Base-by-base conservation (phyloP, 768 basidiomycete species). In the Postia placenta region DNA sequence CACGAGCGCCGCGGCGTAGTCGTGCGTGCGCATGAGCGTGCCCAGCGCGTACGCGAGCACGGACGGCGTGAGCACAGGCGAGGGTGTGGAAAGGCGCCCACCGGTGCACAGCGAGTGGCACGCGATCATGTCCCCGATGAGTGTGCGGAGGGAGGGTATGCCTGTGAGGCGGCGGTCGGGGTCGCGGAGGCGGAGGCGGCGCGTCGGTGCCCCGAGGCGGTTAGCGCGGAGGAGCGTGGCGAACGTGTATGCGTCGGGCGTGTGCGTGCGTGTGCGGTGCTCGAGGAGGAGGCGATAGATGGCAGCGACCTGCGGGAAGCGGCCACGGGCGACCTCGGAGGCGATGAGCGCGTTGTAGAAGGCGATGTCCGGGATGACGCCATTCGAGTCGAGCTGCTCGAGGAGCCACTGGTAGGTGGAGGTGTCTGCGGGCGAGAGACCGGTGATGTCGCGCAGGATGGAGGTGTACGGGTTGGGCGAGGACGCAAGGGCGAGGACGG, bases 311-410 rank as follows among this genome's bases (percentile, higher is more conserved):
- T 66, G 63, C 4, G 53, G 56, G 42, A 68, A 61, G 4, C 65
- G 64, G 11, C 60, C 48, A 1, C 58, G 59, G 11, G 67, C 57
- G 30, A 68, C 55, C 47, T 75, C 70, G 14, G 64, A 61, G 5
- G 69, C 63, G 12, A 81, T 69, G 52, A 82, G 68, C 6, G 69
- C 51, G 48, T 81, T 79, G 63, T 79, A 72, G n/a, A 79, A 53
- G 33, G 56, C 56, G 7, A 69, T 63, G 45, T 75, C 66, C 0
- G 72, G 70, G 2, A 58, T 36, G 11, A 74, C 62, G 3, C 67
- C 67, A 1, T 68, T 63, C 17, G 64, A 58, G 42, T 60, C 56
- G 70, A 78, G 75, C 39, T 66, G 61, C 4, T 61, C 53, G 42
- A 81, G 61, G 0, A 52, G 39, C 45, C 41, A 39, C 30, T 47